Evolutionary conservation across 140 eudicot species (phyloP), one percentile per base, ranked within the genome.

Genomic region (Cichorium intybus): DNA sequence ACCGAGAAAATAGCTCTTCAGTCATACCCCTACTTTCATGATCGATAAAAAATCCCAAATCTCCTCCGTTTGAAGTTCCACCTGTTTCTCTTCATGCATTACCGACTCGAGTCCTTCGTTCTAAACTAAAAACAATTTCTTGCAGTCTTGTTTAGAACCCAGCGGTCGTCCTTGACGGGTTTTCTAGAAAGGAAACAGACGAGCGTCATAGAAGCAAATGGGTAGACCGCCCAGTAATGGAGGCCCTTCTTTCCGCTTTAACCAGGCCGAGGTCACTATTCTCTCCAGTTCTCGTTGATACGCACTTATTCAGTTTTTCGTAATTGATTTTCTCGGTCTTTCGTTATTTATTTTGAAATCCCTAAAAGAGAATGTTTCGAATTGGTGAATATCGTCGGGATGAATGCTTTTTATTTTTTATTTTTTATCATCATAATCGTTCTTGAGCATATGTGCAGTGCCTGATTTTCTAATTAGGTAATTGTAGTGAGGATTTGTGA

Each of bases 141-240:
- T 16, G 20, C 17, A 16, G 9, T 37, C 23, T 15, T 37, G 35
- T 47, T 34, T 34, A 21, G 37, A 34, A 18, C 28, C 14, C 49
- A 57, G 27, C 56, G 14, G 17, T 61, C 33, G 43, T 23, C 57
- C 21, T 46, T 73, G 55, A 16, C 23, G 10, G 60, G 10, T 43
- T 64, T 62, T 43, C 20, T 2, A 20, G 29, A 16, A 34, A 0
- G 51, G 26, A 70, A 26, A 16, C 12, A 0, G 12, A 48, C 15
- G 62, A 72, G 48, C 72, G 33, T 72, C 63, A 52, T 18, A 37
- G 64, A 41, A 43, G 56, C 52, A 57, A 74, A 92, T 93, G 99
- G 99, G 99, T 16, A 84, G 99, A 60, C 99, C 93, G 20, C 97
- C 99, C n/a, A 88, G 95, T 68, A 84, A 88, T 62, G 99, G 99